phyloP scores from a whole-genome alignment of 805 yeast species.

The Saturnispora saitoi region DNA sequence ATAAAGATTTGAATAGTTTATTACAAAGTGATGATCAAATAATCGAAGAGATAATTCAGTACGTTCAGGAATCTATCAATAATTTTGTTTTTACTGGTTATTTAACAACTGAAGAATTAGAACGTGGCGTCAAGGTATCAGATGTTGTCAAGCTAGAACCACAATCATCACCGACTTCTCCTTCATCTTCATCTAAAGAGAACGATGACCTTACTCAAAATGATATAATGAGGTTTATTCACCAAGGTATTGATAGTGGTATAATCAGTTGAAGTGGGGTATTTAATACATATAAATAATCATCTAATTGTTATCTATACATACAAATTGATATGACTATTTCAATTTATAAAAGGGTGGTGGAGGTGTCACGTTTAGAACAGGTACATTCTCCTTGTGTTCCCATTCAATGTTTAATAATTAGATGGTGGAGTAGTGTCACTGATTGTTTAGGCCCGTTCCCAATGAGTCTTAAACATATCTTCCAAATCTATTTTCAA shows the following conservation, averaged over 20 bases:
- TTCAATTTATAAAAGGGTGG: too few relatives aligned
- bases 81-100: slow-evolving; percentile 56
- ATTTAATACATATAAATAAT: slow-evolving; percentile 1
- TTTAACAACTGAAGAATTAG: slow-evolving; percentile 42
- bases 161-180: background rate
- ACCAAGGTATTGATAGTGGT: slow-evolving; percentile 33
- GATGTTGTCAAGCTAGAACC: slow-evolving; percentile 13
- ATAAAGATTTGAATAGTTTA: background rate
- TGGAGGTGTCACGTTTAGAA: background rate
- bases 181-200: background rate
- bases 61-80: slow-evolving; percentile 44
- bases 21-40: slow-evolving; percentile 46
- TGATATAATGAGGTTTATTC: slow-evolving; percentile 36
- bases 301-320: background rate
- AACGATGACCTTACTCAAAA: slow-evolving; percentile 27
- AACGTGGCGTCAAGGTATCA: slow-evolving; percentile 19
- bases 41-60: slow-evolving; percentile 57
- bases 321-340: slow-evolving; percentile 1
- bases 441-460: background rate
- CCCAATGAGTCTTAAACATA: background rate
- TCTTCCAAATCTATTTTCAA: background rate
- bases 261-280: slow-evolving; percentile 6
- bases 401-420: background rate
- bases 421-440: background rate
- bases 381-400: background rate